Evolutionary conservation across 2,329 filamentous ascomycete species (phyloP).

Genomic region (Calonectria henricotiae): DNA sequence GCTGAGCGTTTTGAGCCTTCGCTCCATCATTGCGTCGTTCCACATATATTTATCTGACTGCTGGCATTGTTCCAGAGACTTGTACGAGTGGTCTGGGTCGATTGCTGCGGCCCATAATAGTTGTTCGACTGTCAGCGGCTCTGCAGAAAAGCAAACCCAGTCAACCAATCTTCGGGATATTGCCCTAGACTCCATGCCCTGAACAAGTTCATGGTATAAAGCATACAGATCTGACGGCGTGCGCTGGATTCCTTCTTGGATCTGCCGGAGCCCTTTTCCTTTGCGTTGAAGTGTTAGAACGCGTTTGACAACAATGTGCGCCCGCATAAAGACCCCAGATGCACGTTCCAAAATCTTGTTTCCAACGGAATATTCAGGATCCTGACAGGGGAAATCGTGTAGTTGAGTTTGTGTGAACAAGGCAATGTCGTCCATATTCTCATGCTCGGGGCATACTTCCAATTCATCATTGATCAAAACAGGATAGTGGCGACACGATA

Average conservation of each 20-base stretch:
- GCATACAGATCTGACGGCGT: neutral
- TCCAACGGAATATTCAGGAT: no score
- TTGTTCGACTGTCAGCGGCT: conserved; percentile 50
- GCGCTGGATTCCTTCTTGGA: conserved; percentile 19
- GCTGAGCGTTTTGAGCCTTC: conserved; percentile 49
- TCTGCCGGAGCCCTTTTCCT: conserved; percentile 14
- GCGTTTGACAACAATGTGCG: conserved; percentile 50
- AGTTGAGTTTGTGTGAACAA: neutral
- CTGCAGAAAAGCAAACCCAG: conserved; percentile 55
- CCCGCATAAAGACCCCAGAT: conserved; percentile 59
- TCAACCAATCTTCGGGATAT: conserved; percentile 51
- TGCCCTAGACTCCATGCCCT: conserved; percentile 36
- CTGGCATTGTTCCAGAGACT: conserved; percentile 46
- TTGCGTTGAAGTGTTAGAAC: conserved; percentile 39
- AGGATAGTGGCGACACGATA: conserved; percentile 56
- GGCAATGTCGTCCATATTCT: conserved; percentile 55
- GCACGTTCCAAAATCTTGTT: conserved; percentile 40
- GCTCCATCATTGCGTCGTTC: conserved; percentile 38
- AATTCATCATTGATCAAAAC: conserved; percentile 42
- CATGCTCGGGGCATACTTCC: conserved; percentile 53
- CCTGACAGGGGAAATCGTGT: no score
- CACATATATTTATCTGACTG: conserved; percentile 39
- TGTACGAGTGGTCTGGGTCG: conserved; percentile 40
- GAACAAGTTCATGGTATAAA: conserved; percentile 21
- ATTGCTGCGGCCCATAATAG: conserved; percentile 56